A percentile compares a stretch with the other conserved stretches of the same genome.
These are phyloP conservation scores for Vicia sativa DNA, from an alignment of 306 rosid genomes.

Conservation along the genomic window DNA sequence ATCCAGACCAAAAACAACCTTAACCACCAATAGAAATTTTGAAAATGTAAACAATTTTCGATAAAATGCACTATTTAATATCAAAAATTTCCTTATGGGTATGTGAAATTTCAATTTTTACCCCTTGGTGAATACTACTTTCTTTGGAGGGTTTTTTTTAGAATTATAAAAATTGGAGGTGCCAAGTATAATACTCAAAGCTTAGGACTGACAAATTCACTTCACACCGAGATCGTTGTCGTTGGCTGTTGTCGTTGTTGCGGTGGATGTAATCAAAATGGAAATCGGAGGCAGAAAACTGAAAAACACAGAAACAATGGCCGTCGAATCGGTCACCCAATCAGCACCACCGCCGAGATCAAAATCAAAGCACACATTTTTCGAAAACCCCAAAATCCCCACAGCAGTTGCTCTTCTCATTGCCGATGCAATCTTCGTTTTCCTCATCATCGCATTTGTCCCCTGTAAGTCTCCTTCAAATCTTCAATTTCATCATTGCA, in stretches of 20 bases:
- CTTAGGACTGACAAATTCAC: not conserved
- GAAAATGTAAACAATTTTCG: no score
- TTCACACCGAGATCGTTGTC: not conserved
- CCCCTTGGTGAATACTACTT: no score
- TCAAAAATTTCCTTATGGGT: no score
- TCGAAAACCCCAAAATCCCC: conserved; percentile 47
- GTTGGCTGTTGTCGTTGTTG: not conserved
- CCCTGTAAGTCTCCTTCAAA: conserved; percentile 61
- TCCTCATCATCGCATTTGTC: conserved; percentile 69
- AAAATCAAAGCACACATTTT: not conserved
- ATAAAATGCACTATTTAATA: no score
- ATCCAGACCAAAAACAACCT: no score
- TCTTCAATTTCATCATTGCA: not conserved
- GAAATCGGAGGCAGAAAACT: conserved; percentile 40
- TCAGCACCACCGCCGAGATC: conserved; percentile 42
- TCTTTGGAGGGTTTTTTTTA: no score
- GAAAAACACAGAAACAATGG: conserved; percentile 55
- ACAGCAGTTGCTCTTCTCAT: conserved; percentile 57
- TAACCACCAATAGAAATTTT: no score
- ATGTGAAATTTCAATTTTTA: no score
- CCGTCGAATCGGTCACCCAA: conserved; percentile 49
- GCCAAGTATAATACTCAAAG: no score
- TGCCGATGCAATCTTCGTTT: conserved; percentile 62
- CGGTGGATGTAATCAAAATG: not conserved
- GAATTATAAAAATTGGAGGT: no score